Conservation (phyloP, 805 yeast genomes). For the Candida mattraensis region DNA sequence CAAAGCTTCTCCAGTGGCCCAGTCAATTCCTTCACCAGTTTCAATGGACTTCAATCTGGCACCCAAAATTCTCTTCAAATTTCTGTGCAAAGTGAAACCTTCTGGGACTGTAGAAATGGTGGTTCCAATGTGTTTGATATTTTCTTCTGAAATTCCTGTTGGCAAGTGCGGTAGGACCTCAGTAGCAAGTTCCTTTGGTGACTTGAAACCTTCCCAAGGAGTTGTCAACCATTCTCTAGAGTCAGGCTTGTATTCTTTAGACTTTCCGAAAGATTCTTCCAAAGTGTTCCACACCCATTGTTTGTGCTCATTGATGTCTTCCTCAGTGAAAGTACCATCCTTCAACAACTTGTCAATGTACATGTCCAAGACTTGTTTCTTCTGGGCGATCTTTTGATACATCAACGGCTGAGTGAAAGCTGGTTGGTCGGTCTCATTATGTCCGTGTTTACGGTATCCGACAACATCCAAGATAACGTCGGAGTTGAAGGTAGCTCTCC, state of each 20-base stretch:
- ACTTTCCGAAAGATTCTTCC: constrained; percentile 85
- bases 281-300: constrained; percentile 96
- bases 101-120: constrained; percentile 82
- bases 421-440: constrained; percentile 99
- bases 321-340: constrained; percentile 87
- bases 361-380: constrained; percentile 83
- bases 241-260: constrained; percentile 87
- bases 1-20: constrained; percentile 99
- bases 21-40: constrained; percentile 91
- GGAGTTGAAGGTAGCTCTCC: constrained; percentile 95
- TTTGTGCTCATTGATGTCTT: constrained; percentile 93
- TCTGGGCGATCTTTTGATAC: constrained; percentile 89
- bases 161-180: constrained; percentile 96
- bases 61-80: constrained; percentile 90
- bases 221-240: constrained; percentile 97
- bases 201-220: constrained; percentile 98
- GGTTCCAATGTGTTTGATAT: constrained; percentile 75
- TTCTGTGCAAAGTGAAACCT: constrained; percentile 87
- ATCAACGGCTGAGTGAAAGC: constrained; percentile 97
- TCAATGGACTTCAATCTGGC: constrained; percentile 81
- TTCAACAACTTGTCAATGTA: constrained; percentile 75
- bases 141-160: constrained; percentile 76
- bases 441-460: constrained; percentile 98
- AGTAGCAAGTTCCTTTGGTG: constrained; percentile 94
- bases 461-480: constrained; percentile 96